Percentiles rank a stretch among this genome's conserved stretches.
These are phyloP conservation scores for Cystobasidium pallidum DNA, from an alignment of 1,284 basidiomycete species.

Conservation along the genomic window DNA sequence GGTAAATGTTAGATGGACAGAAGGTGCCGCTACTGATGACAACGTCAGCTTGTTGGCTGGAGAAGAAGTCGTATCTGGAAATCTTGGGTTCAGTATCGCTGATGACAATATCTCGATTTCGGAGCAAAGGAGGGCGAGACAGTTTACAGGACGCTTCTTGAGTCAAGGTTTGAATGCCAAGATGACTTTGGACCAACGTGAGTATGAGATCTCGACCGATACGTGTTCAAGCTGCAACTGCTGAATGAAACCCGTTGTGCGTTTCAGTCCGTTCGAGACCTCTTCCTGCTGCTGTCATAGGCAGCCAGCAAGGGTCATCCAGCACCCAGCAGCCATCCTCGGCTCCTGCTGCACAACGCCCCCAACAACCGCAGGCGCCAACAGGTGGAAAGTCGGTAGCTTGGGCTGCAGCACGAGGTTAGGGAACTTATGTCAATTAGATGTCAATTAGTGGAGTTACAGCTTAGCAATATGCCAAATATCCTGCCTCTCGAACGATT, in stretches of 20 bases:
- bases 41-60: conserved; percentile 27
- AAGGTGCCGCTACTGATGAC: conserved; percentile 55
- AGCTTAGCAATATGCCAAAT: too few relatives aligned
- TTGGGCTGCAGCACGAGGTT: conserved; percentile 26
- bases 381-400: conserved; percentile 34
- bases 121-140: conserved; percentile 33
- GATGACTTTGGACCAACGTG: conserved; percentile 39
- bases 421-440: not conserved
- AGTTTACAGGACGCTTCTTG: conserved; percentile 41
- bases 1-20: conserved; percentile 67
- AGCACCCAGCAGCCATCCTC: not conserved
- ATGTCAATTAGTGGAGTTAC: too few relatives aligned
- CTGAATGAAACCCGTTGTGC: not conserved
- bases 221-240: not conserved
- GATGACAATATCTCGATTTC: conserved; percentile 36
- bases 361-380: conserved; percentile 3
- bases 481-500: too few relatives aligned
- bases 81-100: conserved; percentile 35
- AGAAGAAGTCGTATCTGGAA: conserved; percentile 40
- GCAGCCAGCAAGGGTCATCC: conserved; percentile 20
- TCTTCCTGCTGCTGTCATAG: conserved; percentile 17
- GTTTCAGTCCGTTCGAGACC: conserved; percentile 22
- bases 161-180: conserved; percentile 36
- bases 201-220: not conserved
- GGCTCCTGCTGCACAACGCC: conserved; percentile 1